These are phyloP conservation scores for Curvularia sp. DNA, from an alignment of 2,329 filamentous ascomycete genomes.

Conservation along the genomic window DNA sequence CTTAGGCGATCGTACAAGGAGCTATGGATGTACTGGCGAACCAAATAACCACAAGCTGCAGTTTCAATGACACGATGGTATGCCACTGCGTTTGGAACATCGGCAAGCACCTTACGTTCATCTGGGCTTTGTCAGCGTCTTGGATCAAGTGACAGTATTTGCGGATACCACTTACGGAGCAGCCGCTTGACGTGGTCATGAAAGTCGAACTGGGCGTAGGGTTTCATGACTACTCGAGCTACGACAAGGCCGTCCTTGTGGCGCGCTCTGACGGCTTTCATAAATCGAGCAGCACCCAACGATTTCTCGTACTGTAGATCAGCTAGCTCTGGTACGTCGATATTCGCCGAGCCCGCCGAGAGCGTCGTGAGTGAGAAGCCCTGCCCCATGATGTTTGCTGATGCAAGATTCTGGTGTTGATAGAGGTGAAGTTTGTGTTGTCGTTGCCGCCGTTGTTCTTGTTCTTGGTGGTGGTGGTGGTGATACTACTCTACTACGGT, in stretches of 20 bases:
- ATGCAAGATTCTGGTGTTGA: slow-evolving; percentile 16
- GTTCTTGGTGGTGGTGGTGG: not conserved
- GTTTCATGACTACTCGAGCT: slow-evolving; percentile 94
- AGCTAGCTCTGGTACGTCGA: slow-evolving; percentile 89
- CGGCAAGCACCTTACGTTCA: slow-evolving; percentile 78
- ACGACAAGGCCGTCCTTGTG: slow-evolving; percentile 91
- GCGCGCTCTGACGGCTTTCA: slow-evolving; percentile 93
- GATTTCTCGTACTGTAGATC: slow-evolving; percentile 93
- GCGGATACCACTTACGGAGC: slow-evolving; percentile 63
- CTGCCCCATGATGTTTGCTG: slow-evolving; percentile 77
- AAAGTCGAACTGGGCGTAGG: slow-evolving; percentile 81
- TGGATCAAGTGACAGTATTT: not conserved
- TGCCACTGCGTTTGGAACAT: slow-evolving; percentile 87
- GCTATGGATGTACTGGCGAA: slow-evolving; percentile 94
- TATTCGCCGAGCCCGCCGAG: slow-evolving; percentile 88
- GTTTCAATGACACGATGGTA: slow-evolving; percentile 94
- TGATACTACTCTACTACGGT: not conserved
- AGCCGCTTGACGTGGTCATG: slow-evolving; percentile 80
- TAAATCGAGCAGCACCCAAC: slow-evolving; percentile 89
- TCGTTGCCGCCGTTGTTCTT: not conserved
- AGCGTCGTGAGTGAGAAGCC: slow-evolving; percentile 93
- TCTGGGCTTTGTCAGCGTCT: slow-evolving; percentile 56
- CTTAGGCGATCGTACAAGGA: slow-evolving; percentile 93
- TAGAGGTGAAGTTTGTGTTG: not conserved
- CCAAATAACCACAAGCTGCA: slow-evolving; percentile 87